Percentiles rank a stretch among this genome's conserved stretches.
phyloP scores from a whole-genome alignment of 768 basidiomycete species.

The Phylloporus scabripes region DNA sequence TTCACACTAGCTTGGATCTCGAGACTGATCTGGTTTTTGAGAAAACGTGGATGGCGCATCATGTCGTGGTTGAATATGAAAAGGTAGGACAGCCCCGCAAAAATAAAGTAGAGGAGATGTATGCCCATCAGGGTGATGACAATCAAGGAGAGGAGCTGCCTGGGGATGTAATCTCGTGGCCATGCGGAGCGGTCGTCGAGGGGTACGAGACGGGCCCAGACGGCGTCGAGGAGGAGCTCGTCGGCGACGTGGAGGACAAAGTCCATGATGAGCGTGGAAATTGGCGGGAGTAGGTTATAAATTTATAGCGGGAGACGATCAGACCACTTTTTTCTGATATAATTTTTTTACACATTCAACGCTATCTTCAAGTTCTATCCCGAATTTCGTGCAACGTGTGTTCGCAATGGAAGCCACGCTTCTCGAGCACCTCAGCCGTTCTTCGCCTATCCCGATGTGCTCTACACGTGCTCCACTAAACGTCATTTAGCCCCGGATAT shows the following conservation, averaged over 20 bases:
- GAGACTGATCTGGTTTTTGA: constrained; percentile 75
- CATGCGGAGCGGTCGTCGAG: constrained; percentile 61
- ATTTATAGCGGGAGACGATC: constrained; percentile 26
- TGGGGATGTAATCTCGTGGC: constrained; percentile 77
- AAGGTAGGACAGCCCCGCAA: constrained; percentile 78
- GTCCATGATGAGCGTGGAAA: constrained; percentile 55
- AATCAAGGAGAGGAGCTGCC: constrained; percentile 70
- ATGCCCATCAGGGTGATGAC: constrained; percentile 77
- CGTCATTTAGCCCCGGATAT: constrained; percentile 25
- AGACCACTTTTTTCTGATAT: no score
- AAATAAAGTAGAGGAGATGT: constrained; percentile 79
- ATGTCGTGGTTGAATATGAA: constrained; percentile 92
- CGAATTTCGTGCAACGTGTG: constrained; percentile 4
- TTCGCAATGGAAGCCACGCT: constrained; percentile 12
- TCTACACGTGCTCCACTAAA: constrained; percentile 27
- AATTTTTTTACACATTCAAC: no score
- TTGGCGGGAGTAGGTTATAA: not conserved
- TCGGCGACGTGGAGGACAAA: constrained; percentile 64
- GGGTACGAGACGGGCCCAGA: constrained; percentile 76
- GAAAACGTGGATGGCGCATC: constrained; percentile 92
- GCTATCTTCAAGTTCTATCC: no score
- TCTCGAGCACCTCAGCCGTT: constrained; percentile 6
- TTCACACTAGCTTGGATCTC: constrained; percentile 75
- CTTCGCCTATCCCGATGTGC: constrained; percentile 24
- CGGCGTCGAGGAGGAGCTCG: constrained; percentile 65